Evolutionary conservation across 805 yeast species (phyloP).

Genomic region (Saturnispora besseyi): DNA sequence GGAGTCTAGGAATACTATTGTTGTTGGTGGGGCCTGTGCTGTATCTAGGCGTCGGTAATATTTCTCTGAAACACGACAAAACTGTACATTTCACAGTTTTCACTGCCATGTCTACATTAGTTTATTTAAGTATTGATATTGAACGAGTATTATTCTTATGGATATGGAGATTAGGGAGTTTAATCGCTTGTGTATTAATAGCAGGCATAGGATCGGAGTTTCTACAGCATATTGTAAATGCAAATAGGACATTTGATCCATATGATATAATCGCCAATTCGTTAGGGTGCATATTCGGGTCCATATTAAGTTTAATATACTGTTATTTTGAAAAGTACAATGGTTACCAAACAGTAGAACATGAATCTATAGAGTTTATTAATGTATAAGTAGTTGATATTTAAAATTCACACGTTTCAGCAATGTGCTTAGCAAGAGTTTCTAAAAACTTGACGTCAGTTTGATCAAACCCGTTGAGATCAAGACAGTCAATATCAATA

Average conservation of each 20-base stretch:
- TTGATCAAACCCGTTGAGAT: slow-evolving; percentile 55
- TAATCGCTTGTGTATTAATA: slow-evolving; percentile 31
- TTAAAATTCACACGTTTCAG: slow-evolving; percentile 34
- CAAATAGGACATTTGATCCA: slow-evolving; percentile 36
- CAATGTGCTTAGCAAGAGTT: slow-evolving; percentile 43
- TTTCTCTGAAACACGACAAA: slow-evolving; percentile 40
- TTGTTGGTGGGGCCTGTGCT: slow-evolving; percentile 15
- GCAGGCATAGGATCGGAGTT: slow-evolving; percentile 43
- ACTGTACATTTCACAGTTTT: slow-evolving; percentile 38
- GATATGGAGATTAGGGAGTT: slow-evolving; percentile 26
- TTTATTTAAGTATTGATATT: slow-evolving; percentile 38
- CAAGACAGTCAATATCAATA: slow-evolving; percentile 76
- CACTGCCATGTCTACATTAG: slow-evolving; percentile 35
- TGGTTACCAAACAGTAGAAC: not conserved
- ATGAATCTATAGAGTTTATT: not conserved
- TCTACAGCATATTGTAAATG: slow-evolving; percentile 35
- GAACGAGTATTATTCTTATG: slow-evolving; percentile 8
- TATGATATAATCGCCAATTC: slow-evolving; percentile 24
- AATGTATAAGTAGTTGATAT: not conserved
- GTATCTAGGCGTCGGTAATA: slow-evolving; percentile 44
- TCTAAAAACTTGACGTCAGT: slow-evolving; percentile 54
- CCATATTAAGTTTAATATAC: slow-evolving; percentile 16
- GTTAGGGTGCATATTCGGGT: slow-evolving; percentile 21
- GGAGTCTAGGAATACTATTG: not conserved
- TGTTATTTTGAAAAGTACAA: not conserved